A percentile compares a stretch with the other conserved stretches of the same genome.
Conservation (phyloP, 2,329 filamentous ascomycete genomes). For the Talaromyces marneffei region DNA sequence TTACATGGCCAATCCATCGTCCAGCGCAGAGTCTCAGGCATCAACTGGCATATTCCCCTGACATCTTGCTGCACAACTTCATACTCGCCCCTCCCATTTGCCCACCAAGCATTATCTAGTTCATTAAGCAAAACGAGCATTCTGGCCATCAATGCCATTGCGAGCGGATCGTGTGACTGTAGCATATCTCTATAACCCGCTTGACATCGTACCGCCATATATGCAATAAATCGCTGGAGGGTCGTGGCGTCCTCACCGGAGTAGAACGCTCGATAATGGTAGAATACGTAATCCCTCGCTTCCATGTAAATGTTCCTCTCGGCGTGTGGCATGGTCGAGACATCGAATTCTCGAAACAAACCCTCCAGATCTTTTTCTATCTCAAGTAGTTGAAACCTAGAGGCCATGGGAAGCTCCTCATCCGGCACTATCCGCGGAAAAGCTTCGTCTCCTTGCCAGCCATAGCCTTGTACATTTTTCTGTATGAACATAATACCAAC, state of each 20-base stretch:
- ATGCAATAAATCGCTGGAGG: neutral
- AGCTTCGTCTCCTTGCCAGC: neutral
- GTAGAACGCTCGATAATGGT: neutral
- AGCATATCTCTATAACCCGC: neutral
- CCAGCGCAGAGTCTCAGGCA: neutral
- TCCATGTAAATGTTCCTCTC: neutral
- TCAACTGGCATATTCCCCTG: neutral
- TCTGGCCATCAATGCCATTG: neutral
- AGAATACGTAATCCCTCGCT: neutral
- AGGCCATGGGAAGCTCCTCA: neutral
- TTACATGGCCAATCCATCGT: neutral
- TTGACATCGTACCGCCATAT: neutral
- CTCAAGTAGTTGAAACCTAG: neutral
- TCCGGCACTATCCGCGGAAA: neutral
- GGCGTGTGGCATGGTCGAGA: neutral
- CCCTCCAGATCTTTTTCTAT: neutral
- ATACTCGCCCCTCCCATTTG: conserved; percentile 1
- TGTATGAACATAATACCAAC: neutral
- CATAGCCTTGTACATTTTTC: neutral
- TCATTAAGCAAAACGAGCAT: neutral
- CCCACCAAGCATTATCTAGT: conserved; percentile 1
- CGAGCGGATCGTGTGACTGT: neutral
- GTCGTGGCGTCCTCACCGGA: neutral
- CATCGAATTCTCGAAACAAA: neutral
- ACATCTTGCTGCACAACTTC: conserved; percentile 4